Conservation (phyloP, 768 basidiomycete genomes). For the Boletus edulis region DNA sequence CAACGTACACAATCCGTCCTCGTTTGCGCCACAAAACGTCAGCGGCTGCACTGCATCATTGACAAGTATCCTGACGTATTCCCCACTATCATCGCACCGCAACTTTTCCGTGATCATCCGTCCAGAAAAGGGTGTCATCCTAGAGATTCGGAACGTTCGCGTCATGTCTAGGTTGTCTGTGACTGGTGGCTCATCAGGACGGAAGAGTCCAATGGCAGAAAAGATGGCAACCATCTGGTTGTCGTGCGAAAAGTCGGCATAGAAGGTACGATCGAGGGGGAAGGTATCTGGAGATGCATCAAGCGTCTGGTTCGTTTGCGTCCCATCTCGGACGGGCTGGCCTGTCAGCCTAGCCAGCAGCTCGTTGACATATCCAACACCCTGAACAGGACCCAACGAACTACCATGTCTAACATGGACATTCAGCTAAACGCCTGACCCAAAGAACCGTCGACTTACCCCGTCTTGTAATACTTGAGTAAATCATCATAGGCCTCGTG, state of each 20-base stretch:
- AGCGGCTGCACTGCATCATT: slow-evolving; percentile 70
- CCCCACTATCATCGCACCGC: slow-evolving; percentile 34
- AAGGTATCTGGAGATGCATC: slow-evolving; percentile 65
- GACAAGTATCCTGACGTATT: slow-evolving; percentile 73
- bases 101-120: slow-evolving; percentile 75
- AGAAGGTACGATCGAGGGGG: slow-evolving; percentile 64
- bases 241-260: slow-evolving; percentile 86
- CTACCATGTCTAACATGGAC: slow-evolving; percentile 56
- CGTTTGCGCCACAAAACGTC: slow-evolving; percentile 53
- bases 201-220: slow-evolving; percentile 56
- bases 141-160: slow-evolving; percentile 52
- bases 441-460: slow-evolving; percentile 39
- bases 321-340: slow-evolving; percentile 60
- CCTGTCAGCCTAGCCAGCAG: slow-evolving; percentile 78
- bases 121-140: slow-evolving; percentile 71
- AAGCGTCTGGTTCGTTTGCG: slow-evolving; percentile 79
- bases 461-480: slow-evolving; percentile 76
- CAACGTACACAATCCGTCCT: slow-evolving; percentile 61
- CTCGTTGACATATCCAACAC: slow-evolving; percentile 87
- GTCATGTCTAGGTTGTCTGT: slow-evolving; percentile 17
- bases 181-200: slow-evolving; percentile 25
- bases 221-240: slow-evolving; percentile 82
- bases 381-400: slow-evolving; percentile 69
- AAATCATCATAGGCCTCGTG: slow-evolving; percentile 74
- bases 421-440: not conserved